phyloP scores from a whole-genome alignment of 1,284 basidiomycete genomes.

The Volvariella volvacea region DNA sequence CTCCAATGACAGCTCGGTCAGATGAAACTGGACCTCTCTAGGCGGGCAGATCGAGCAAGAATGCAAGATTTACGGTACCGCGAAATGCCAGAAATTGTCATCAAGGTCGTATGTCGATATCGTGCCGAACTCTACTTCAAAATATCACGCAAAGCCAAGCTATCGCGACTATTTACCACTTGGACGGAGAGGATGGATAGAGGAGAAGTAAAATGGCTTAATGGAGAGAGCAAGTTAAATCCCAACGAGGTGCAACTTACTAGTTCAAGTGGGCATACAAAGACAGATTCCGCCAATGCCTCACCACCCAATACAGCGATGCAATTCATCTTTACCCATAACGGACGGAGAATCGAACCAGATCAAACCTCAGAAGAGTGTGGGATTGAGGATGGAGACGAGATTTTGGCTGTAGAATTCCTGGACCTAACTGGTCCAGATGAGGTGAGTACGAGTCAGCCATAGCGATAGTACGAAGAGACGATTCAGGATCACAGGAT shows the following conservation, averaged over 20 bases:
- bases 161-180: conserved; percentile 72
- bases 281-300: conserved; percentile 27
- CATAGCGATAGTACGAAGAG: neutral
- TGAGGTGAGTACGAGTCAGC: conserved; percentile 38
- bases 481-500: no score
- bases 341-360: conserved; percentile 64
- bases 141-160: conserved; percentile 79
- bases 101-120: conserved; percentile 80
- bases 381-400: conserved; percentile 77
- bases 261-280: conserved; percentile 28
- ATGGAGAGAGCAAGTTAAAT: conserved; percentile 17
- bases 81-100: conserved; percentile 75
- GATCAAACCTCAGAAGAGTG: conserved; percentile 80
- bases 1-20: conserved; percentile 47
- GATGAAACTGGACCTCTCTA: conserved; percentile 72
- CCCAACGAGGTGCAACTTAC: neutral
- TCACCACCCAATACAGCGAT: conserved; percentile 31
- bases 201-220: conserved; percentile 32
- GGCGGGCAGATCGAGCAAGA: conserved; percentile 67
- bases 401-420: conserved; percentile 78
- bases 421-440: conserved; percentile 74
- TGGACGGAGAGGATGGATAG: conserved; percentile 82
- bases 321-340: conserved; percentile 78
- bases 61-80: conserved; percentile 70
- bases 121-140: conserved; percentile 85